phyloP scores from a whole-genome alignment of 2,329 filamentous ascomycete genomes.

The Rhinocladiella mackenziei region DNA sequence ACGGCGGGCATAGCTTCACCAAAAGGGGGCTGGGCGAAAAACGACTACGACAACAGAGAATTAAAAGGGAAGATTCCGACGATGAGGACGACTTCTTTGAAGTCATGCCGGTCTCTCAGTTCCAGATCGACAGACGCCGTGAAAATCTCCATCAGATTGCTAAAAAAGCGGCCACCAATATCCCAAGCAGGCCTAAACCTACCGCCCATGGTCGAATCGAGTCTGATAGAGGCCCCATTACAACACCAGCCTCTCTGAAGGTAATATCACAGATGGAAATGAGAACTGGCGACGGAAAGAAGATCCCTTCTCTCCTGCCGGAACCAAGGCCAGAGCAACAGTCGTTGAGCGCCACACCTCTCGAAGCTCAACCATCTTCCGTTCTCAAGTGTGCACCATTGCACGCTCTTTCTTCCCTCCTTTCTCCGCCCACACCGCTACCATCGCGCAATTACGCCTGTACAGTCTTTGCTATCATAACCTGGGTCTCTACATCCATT shows the following conservation, averaged over 20 bases:
- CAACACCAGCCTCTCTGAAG: not conserved
- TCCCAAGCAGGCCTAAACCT: not conserved
- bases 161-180: not conserved
- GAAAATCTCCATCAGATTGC: constrained; percentile 17
- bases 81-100: constrained; percentile 24
- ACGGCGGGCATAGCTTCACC: not conserved
- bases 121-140: constrained; percentile 15
- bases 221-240: not conserved
- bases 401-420: constrained; percentile 25
- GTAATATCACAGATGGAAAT: too few relatives aligned
- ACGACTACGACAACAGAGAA: not conserved
- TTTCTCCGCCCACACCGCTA: constrained; percentile 18
- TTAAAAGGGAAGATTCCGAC: not conserved
- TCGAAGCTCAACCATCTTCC: not conserved
- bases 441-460: constrained; percentile 31
- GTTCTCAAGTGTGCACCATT: constrained; percentile 11
- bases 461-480: constrained; percentile 30
- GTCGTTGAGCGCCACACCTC: not conserved
- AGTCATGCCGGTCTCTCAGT: constrained; percentile 13
- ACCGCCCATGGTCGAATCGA: not conserved
- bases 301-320: too few relatives aligned
- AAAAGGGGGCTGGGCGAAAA: not conserved
- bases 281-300: too few relatives aligned
- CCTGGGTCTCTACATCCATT: constrained; percentile 29
- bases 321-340: not conserved